Evolutionary conservation across 2,329 filamentous ascomycete genomes (phyloP), one percentile per base, ranked within the genome.

Genomic region (Ceratocystis harringtonii): DNA sequence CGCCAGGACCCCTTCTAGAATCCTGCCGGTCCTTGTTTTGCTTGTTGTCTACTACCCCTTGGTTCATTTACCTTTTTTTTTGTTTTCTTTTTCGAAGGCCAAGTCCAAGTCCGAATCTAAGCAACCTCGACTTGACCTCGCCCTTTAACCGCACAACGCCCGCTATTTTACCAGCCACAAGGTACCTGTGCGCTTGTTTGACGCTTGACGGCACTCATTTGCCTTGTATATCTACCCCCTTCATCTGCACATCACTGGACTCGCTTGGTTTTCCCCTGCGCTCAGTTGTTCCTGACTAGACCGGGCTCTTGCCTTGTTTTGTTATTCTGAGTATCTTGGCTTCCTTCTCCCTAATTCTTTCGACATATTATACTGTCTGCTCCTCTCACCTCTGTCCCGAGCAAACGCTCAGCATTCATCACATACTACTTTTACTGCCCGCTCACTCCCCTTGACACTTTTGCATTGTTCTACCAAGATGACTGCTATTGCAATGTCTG

Each of bases 401-500:
- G 22, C 22, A n/a, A 25, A 25, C 48, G 7, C 48, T 50, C 48
- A 25, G 6, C 48, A n/a, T n/a, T 19, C 22, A n/a, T n/a, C 48
- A 50, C 45, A 50, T 12, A 50, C 48, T 19, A 50, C n/a, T 50
- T 25, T 12, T 22, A n/a, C 22, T 7, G 8, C 58, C 10, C 3
- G 7, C 30, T 22, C 22, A 55, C 30, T 25, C 44, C 44, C 17
- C 32, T 41, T 15, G 12, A 5, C 36, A 15, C 36, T 41, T 41
- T 15, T 15, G 10, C 4, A 41, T 41, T 41, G 10, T 1, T 41
- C 10, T 41, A 41, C 36, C 36, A 41, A 41, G 36, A 66, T 66
- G 65, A 61, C 65, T 30, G 61, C 60, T 19, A 48, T 66, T 43
- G 65, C 65, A 63, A 63, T 52, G 48, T 66, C 65, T 30, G 55